Percentiles rank a stretch among this genome's conserved stretches.
Evolutionary conservation across 805 yeast species (phyloP).

Genomic region (Suhomyces prunicola): DNA sequence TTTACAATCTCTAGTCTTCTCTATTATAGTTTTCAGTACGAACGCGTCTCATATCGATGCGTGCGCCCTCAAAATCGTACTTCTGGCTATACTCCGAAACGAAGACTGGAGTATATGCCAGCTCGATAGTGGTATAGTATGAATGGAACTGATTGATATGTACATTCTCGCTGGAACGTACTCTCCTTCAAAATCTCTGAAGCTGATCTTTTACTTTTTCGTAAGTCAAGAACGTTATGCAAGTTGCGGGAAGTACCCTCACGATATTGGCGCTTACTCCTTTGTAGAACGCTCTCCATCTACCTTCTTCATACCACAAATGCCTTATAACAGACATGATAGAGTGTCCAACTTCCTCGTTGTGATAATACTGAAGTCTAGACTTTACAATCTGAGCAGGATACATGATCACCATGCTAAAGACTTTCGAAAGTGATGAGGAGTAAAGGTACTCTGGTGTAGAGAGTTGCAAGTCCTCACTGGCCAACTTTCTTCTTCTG

Average conservation of each 20-base stretch:
- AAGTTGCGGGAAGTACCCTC: slow-evolving; percentile 89
- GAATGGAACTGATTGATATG: not conserved
- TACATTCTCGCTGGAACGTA: not conserved
- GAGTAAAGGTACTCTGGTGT: slow-evolving; percentile 60
- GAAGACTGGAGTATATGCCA: not conserved
- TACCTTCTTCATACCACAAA: slow-evolving; percentile 52
- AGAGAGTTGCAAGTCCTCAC: slow-evolving; percentile 22
- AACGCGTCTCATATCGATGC: not conserved
- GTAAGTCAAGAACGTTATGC: slow-evolving; percentile 83
- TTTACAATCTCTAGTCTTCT: not conserved
- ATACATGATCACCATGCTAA: slow-evolving; percentile 66
- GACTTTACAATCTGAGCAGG: slow-evolving; percentile 83
- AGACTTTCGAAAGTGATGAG: slow-evolving; percentile 65
- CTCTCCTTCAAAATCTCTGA: not conserved
- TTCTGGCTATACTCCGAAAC: no score
- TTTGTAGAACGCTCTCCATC: slow-evolving; percentile 65
- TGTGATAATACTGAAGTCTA: slow-evolving; percentile 54
- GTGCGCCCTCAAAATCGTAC: not conserved
- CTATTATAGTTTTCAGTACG: not conserved
- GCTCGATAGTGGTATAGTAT: not conserved
- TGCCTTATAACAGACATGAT: slow-evolving; percentile 29
- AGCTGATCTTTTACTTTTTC: slow-evolving; percentile 47
- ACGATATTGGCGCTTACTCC: slow-evolving; percentile 77
- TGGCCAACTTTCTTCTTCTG: slow-evolving; percentile 10
- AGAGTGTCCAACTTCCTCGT: slow-evolving; percentile 9